phyloP scores from a whole-genome alignment of 768 basidiomycete species.

The Neoboletus subvelutipes region DNA sequence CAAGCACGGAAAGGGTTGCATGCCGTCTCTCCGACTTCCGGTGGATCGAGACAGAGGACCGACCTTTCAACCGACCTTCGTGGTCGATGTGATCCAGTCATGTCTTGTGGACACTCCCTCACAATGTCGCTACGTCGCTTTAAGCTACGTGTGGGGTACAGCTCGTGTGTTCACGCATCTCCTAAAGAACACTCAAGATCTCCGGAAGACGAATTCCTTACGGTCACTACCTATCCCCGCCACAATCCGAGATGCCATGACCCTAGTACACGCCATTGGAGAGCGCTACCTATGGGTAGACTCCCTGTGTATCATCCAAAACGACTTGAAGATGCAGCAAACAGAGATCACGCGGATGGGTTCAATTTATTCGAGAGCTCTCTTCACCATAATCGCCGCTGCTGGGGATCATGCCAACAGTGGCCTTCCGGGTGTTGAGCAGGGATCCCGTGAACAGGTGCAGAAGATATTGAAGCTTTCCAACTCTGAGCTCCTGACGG shows the following conservation, averaged over 20 bases:
- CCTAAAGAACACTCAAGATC: background rate
- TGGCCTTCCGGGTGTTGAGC: constrained; percentile 13
- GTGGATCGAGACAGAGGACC: background rate
- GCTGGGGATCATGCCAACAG: constrained; percentile 7
- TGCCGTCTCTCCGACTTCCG: background rate
- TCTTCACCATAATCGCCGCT: constrained; percentile 23
- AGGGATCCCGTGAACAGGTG: background rate
- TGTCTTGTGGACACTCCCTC: constrained; percentile 20
- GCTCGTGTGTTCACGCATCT: constrained; percentile 11
- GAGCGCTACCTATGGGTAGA: constrained; percentile 30
- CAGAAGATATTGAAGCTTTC: constrained; percentile 13
- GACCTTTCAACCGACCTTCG: constrained; percentile 5
- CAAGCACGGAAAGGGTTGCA: constrained; percentile 9
- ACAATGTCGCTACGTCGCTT: constrained; percentile 23
- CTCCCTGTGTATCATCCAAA: constrained; percentile 23
- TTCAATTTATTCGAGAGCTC: constrained; percentile 15
- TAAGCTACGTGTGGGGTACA: constrained; percentile 26
- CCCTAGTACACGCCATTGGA: constrained; percentile 19
- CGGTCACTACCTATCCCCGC: constrained; percentile 12
- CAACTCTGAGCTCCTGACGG: constrained; percentile 11
- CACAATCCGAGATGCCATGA: constrained; percentile 26
- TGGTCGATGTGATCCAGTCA: constrained; percentile 15
- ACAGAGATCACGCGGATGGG: constrained; percentile 23
- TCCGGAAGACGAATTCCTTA: constrained; percentile 5
- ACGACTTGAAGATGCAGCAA: constrained; percentile 16